Percentiles rank a stretch among this genome's conserved stretches.
phyloP scores from a whole-genome alignment of 305 asterid genomes.

The Fraxinus greggii region DNA sequence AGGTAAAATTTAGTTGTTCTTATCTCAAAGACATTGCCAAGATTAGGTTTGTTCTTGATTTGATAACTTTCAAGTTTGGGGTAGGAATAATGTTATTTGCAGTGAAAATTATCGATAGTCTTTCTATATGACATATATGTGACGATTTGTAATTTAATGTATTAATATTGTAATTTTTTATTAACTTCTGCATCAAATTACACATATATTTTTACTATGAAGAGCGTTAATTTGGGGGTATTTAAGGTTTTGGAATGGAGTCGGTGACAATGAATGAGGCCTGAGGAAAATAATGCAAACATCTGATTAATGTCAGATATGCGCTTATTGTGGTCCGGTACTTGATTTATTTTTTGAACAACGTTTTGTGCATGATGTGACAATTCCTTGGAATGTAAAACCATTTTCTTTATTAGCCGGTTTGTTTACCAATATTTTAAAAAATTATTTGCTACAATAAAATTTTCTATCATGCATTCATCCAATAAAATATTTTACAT shows the following conservation, averaged over 20 bases:
- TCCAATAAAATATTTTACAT: too few relatives aligned
- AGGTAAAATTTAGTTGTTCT: too few relatives aligned
- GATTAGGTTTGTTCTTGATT: neutral
- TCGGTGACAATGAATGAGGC: slow-evolving; percentile 19
- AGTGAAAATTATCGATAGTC: too few relatives aligned
- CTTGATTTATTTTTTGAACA: slow-evolving; percentile 1
- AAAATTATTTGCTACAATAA: too few relatives aligned
- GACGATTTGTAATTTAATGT: too few relatives aligned
- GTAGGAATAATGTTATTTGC: neutral
- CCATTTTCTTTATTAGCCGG: too few relatives aligned
- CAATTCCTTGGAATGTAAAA: neutral
- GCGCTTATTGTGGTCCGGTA: slow-evolving; percentile 12
- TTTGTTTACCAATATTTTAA: too few relatives aligned
- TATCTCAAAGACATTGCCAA: neutral
- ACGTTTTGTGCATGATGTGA: slow-evolving; percentile 13
- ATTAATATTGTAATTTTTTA: too few relatives aligned
- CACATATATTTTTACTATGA: too few relatives aligned
- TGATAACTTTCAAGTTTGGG: neutral
- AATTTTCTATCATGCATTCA: too few relatives aligned
- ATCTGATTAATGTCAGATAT: slow-evolving; percentile 30
- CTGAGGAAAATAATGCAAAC: slow-evolving; percentile 23
- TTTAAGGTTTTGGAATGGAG: neutral
- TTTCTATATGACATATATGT: too few relatives aligned
- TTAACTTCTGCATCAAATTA: too few relatives aligned
- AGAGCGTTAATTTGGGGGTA: neutral